Conservation (phyloP, 495 filamentous ascomycete genomes). For the Annulohypoxylon bovei region DNA sequence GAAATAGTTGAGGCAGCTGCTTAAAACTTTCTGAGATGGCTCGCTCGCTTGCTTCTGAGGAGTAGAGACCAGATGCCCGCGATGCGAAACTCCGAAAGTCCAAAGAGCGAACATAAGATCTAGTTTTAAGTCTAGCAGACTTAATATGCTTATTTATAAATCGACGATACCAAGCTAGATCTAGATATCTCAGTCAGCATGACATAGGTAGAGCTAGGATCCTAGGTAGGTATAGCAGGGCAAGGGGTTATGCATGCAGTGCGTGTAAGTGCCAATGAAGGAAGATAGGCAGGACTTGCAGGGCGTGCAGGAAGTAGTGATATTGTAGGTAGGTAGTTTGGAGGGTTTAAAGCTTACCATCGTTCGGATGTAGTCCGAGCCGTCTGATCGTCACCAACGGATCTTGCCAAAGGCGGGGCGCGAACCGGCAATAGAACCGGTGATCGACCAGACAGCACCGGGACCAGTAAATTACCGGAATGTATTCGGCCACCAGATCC, state of each 20-base stretch:
- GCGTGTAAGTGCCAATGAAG: neutral
- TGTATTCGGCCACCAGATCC: slow-evolving; percentile 50
- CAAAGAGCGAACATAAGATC: slow-evolving; percentile 47
- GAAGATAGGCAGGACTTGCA: neutral
- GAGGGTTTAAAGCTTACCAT: slow-evolving; percentile 44
- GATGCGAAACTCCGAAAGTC: slow-evolving; percentile 51
- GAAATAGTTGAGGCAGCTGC: slow-evolving; percentile 44
- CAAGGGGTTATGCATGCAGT: no score
- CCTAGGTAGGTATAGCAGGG: neutral
- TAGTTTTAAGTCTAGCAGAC: slow-evolving; percentile 40
- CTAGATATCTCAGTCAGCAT: slow-evolving; percentile 30
- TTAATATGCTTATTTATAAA: slow-evolving; percentile 49
- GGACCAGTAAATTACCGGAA: slow-evolving; percentile 47
- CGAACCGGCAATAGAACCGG: slow-evolving; percentile 56
- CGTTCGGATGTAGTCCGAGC: slow-evolving; percentile 47
- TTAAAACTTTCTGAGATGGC: slow-evolving; percentile 48
- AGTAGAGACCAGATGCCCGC: slow-evolving; percentile 43
- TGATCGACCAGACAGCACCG: slow-evolving; percentile 54
- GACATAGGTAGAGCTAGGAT: no score
- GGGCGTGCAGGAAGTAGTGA: no score
- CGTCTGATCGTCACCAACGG: slow-evolving; percentile 46
- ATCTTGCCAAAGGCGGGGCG: slow-evolving; percentile 59
- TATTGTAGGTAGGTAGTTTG: neutral
- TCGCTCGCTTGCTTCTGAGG: slow-evolving; percentile 46
- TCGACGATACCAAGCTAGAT: slow-evolving; percentile 51